Percentiles rank a stretch among this genome's conserved stretches.
These are phyloP conservation scores for Pezicula radicicola DNA, from an alignment of 2,329 filamentous ascomycete species.

Conservation along the genomic window DNA sequence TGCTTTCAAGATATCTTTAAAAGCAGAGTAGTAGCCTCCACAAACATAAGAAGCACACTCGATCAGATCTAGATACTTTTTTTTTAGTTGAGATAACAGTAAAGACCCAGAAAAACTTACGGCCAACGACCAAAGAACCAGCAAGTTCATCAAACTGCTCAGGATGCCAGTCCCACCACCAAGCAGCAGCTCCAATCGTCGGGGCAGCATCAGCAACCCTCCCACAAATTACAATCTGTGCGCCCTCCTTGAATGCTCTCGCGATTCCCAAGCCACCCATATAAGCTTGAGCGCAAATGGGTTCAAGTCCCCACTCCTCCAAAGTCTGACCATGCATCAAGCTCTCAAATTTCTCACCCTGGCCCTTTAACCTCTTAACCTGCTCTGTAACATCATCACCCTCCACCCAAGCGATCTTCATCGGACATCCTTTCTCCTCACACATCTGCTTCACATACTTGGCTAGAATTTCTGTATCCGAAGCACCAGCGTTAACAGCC, in stretches of 20 bases:
- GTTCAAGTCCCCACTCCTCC: conserved; percentile 17
- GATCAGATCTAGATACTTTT: conserved; percentile 14
- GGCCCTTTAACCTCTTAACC: conserved; percentile 29
- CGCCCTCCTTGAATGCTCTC: conserved; percentile 34
- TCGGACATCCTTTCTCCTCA: conserved; percentile 4
- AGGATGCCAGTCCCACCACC: conserved; percentile 36
- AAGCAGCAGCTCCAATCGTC: conserved; percentile 36
- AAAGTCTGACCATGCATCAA: conserved; percentile 11
- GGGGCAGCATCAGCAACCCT: conserved; percentile 38
- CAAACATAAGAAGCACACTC: conserved; percentile 20
- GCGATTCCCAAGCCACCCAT: conserved; percentile 36
- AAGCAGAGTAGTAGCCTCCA: conserved; percentile 11
- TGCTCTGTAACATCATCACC: conserved; percentile 38
- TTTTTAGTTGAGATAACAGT: not conserved
- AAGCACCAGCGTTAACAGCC: conserved; percentile 48
- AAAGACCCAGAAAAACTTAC: not conserved
- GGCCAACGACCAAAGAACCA: conserved; percentile 28
- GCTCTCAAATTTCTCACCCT: conserved; percentile 36
- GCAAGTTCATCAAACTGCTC: conserved; percentile 33
- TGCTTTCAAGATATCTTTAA: conserved; percentile 25
- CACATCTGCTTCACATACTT: conserved; percentile 3
- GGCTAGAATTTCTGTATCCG: conserved; percentile 45
- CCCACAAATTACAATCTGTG: conserved; percentile 40
- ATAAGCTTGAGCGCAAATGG: conserved; percentile 18
- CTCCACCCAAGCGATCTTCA: conserved; percentile 40